These are phyloP conservation scores for Rhodosporidiobolus odoratus DNA, from an alignment of 768 basidiomycete genomes.

Conservation along the genomic window DNA sequence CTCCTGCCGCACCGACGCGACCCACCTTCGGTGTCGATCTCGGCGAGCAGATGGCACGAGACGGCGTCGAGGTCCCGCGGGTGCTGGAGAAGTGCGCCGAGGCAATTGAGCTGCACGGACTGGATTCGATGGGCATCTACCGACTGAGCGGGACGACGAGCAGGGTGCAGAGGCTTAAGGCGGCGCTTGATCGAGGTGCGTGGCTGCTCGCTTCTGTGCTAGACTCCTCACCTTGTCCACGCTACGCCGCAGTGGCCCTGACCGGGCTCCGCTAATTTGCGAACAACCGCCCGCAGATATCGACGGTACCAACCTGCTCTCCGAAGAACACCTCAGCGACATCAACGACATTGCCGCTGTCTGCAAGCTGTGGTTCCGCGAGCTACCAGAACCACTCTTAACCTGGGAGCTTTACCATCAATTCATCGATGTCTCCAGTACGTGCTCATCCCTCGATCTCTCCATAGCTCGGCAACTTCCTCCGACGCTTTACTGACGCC, in stretches of 20 bases:
- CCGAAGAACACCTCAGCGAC: conserved; percentile 84
- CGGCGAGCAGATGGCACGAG: conserved; percentile 85
- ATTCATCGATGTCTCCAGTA: conserved; percentile 92
- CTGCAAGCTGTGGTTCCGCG: conserved; percentile 91
- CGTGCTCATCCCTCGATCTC: conserved; percentile 47
- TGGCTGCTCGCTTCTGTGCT: not conserved
- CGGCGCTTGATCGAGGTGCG: conserved; percentile 76
- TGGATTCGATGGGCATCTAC: conserved; percentile 82
- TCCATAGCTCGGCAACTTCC: not conserved
- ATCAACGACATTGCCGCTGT: conserved; percentile 95
- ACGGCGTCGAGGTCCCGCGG: conserved; percentile 79
- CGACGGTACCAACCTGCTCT: conserved; percentile 76
- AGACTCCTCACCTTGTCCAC: not conserved
- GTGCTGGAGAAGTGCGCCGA: conserved; percentile 83
- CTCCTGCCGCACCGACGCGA: conserved; percentile 27
- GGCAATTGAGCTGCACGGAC: conserved; percentile 84
- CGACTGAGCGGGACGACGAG: conserved; percentile 86
- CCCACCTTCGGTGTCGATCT: conserved; percentile 93
- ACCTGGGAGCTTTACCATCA: conserved; percentile 77
- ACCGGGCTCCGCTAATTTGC: too few relatives aligned
- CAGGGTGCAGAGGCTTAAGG: conserved; percentile 74
- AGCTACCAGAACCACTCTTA: conserved; percentile 87
- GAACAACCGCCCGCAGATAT: conserved; percentile 59
- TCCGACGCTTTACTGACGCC: not conserved
- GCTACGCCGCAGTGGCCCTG: too few relatives aligned